These are phyloP conservation scores for Solanum appendiculatum DNA, from an alignment of 257 asterid genomes.

Conservation along the genomic window DNA sequence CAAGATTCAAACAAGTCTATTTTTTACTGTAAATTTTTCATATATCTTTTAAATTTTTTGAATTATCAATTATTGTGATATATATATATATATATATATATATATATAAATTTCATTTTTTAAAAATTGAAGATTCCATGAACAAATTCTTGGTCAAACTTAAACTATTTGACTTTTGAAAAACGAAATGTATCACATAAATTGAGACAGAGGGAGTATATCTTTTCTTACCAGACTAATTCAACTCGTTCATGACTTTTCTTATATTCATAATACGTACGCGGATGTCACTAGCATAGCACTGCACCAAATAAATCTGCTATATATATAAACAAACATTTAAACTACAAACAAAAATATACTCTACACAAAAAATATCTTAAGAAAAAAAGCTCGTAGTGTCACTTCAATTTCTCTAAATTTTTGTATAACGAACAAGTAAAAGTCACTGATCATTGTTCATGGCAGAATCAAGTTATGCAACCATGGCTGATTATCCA, in stretches of 20 bases:
- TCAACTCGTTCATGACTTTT: background rate
- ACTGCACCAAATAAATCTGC: background rate
- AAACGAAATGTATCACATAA: no score
- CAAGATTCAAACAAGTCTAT: no score
- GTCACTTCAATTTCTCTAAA: background rate
- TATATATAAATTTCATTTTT: no score
- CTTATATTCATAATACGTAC: background rate
- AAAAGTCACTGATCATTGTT: background rate
- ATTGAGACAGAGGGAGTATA: no score
- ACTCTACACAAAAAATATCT: background rate
- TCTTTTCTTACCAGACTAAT: background rate
- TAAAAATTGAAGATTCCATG: no score
- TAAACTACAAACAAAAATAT: background rate
- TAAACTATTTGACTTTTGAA: no score
- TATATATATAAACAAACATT: background rate
- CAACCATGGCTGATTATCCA: background rate
- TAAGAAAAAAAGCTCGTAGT: background rate
- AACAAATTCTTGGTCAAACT: no score
- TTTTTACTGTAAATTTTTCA: no score
- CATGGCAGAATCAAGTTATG: background rate
- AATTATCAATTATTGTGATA: no score
- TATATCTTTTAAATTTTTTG: no score
- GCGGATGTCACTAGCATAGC: background rate
- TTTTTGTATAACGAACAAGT: background rate
- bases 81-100: no score